Percentiles rank a stretch among this genome's conserved stretches.
These are phyloP conservation scores for Microcyclospora pomicola DNA, from an alignment of 2,329 filamentous ascomycete species.

Conservation along the genomic window DNA sequence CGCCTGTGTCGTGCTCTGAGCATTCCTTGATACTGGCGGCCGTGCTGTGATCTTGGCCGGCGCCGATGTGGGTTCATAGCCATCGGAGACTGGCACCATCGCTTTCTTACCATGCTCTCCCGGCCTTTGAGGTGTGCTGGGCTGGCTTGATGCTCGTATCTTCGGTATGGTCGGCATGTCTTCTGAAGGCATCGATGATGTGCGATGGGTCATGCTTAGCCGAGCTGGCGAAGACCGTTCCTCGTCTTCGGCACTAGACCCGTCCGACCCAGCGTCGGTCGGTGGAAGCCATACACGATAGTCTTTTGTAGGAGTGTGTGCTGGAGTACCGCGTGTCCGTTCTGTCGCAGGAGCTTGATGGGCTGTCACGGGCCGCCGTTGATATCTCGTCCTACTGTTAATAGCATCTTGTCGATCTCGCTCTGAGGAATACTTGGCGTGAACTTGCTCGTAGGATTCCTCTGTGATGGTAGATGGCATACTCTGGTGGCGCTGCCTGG, in stretches of 20 bases:
- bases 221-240: slow-evolving; percentile 10
- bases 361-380: slow-evolving; percentile 7
- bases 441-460: slow-evolving; percentile 8
- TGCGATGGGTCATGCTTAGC: slow-evolving; percentile 28
- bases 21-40: slow-evolving; percentile 5
- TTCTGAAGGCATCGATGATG: slow-evolving; percentile 35
- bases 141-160: slow-evolving; percentile 27
- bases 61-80: slow-evolving; percentile 17
- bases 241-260: slow-evolving; percentile 16
- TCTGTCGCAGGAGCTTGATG: no score
- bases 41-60: slow-evolving; percentile 23
- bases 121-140: slow-evolving; percentile 18
- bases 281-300: slow-evolving; percentile 38
- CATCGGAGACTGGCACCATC: slow-evolving; percentile 10
- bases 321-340: slow-evolving; percentile 2
- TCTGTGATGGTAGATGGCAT: slow-evolving; percentile 4
- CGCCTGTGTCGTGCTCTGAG: slow-evolving; percentile 7
- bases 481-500: slow-evolving; percentile 3
- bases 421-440: slow-evolving; percentile 1
- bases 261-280: slow-evolving; percentile 23
- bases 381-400: slow-evolving; percentile 1
- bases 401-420: slow-evolving; percentile 1
- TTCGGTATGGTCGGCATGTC: slow-evolving; percentile 34
- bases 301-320: slow-evolving; percentile 19
- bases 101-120: no score